These are phyloP conservation scores for Trapa incisa DNA, from an alignment of 345 rosid species.

Conservation along the genomic window DNA sequence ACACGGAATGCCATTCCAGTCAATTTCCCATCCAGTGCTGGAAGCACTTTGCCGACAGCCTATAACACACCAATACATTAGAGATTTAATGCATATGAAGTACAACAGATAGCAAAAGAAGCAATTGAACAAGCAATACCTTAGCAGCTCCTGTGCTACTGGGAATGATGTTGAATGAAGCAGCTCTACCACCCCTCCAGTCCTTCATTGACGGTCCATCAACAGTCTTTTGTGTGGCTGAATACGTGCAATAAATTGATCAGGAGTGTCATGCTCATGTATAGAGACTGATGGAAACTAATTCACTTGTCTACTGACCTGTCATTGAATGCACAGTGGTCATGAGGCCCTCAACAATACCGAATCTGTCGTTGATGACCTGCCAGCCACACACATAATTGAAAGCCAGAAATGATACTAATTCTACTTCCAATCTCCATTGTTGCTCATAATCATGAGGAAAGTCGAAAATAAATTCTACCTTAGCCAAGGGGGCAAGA, in stretches of 20 bases:
- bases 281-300: background rate
- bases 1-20: conserved; percentile 72
- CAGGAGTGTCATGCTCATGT: background rate
- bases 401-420: background rate
- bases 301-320: conserved; percentile 13
- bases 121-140: conserved; percentile 17
- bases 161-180: conserved; percentile 60
- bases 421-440: background rate
- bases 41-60: conserved; percentile 67
- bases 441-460: too few species aligned
- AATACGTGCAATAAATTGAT: background rate
- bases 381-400: conserved; percentile 6
- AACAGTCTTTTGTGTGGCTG: conserved; percentile 63
- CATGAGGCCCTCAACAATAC: conserved; percentile 70
- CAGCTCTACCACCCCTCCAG: conserved; percentile 78
- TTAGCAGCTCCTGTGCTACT: conserved; percentile 78
- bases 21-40: conserved; percentile 44
- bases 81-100: background rate
- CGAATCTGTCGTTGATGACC: conserved; percentile 53
- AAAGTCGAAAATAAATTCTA: background rate
- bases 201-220: conserved; percentile 77
- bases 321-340: conserved; percentile 65
- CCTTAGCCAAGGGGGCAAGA: conserved; percentile 69
- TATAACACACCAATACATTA: background rate
- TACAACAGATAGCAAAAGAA: background rate